Evolutionary conservation across 768 basidiomycete genomes (phyloP).

Genomic region (Phanerochaete carnosa): DNA sequence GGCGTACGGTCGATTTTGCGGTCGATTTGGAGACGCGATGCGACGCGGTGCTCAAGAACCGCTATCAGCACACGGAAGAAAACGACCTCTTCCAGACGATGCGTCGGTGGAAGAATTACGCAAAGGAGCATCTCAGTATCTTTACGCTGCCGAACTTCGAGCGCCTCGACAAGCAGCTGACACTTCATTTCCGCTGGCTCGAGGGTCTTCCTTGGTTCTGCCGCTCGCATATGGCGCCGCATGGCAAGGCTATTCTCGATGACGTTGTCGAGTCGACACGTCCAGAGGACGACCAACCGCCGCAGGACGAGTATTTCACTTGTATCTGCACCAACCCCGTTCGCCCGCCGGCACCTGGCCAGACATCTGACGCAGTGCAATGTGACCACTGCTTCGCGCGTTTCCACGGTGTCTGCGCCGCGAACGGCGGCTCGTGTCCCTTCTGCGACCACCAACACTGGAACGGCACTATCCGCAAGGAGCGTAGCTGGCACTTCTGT

Average conservation of each 20-base stretch:
- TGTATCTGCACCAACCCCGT: constrained; percentile 80
- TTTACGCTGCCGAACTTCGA: constrained; percentile 74
- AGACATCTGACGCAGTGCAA: constrained; percentile 80
- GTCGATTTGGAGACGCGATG: constrained; percentile 73
- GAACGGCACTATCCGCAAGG: constrained; percentile 82
- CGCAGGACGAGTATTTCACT: constrained; percentile 77
- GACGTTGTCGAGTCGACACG: constrained; percentile 75
- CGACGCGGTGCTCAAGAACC: constrained; percentile 67
- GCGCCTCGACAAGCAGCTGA: constrained; percentile 65
- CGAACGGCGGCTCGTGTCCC: constrained; percentile 86
- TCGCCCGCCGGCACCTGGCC: constrained; percentile 72
- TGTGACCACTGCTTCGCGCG: constrained; percentile 87
- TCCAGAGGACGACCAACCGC: constrained; percentile 76
- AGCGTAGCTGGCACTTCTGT: constrained; percentile 81
- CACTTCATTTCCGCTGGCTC: constrained; percentile 66
- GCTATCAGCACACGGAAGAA: constrained; percentile 51
- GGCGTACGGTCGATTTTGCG: constrained; percentile 72
- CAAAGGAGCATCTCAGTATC: constrained; percentile 65
- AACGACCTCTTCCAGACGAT: constrained; percentile 72
- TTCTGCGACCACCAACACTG: constrained; percentile 92
- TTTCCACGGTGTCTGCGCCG: constrained; percentile 83
- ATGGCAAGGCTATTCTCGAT: constrained; percentile 62
- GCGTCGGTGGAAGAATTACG: constrained; percentile 70
- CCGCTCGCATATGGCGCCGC: constrained; percentile 57
- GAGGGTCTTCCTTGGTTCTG: constrained; percentile 80